Evolutionary conservation across 2,329 filamentous ascomycete species (phyloP), one percentile per base, ranked within the genome.

Genomic region (Exophiala xenobiotica): DNA sequence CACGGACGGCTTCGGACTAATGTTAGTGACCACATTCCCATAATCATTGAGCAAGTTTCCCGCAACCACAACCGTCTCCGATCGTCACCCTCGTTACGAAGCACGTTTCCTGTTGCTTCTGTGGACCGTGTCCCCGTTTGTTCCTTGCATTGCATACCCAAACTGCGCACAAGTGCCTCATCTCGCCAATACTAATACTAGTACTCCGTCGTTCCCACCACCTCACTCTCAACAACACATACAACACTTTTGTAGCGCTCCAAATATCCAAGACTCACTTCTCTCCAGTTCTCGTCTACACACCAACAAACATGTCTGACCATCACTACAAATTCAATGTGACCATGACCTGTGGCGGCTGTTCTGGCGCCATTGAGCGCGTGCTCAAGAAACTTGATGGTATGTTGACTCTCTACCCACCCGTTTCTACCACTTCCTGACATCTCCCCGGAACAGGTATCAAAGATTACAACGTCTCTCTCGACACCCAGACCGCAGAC

Each of bases 251-350:
- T n/a, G n/a, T n/a, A n/a, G n/a, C n/a, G n/a, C n/a, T n/a, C n/a
- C n/a, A n/a, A n/a, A n/a, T n/a, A n/a, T n/a, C 7, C 14, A 3
- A 39, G 16, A 8, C 16, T 39, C 37, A 39, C 26, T 27, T n/a
- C 23, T 12, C 24, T 26, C 49, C 42, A 26, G 51, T 29, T 37
- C 35, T 18, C 16, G n/a, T 33, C 8, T 33, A 4, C 18, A 16
- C 4, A 33, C 6, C 9, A 8, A 12, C 19, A 37, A 78, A 61
- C 65, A 90, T 91, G 87, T 75, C 84, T 54, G 83, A 86, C 64
- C 90, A 96, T 78, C 88, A 83, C 63, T 97, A 97, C 86, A 89
- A 93, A 72, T 97, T 97, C 79, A 85, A 91, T 73, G 83, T 97
- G 71, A 79, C 77, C 73, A 99, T 99, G 93, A 87, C 78, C 79